Evolutionary conservation across 805 yeast genomes (phyloP).

Genomic region (Hanseniaspora lachancei): DNA sequence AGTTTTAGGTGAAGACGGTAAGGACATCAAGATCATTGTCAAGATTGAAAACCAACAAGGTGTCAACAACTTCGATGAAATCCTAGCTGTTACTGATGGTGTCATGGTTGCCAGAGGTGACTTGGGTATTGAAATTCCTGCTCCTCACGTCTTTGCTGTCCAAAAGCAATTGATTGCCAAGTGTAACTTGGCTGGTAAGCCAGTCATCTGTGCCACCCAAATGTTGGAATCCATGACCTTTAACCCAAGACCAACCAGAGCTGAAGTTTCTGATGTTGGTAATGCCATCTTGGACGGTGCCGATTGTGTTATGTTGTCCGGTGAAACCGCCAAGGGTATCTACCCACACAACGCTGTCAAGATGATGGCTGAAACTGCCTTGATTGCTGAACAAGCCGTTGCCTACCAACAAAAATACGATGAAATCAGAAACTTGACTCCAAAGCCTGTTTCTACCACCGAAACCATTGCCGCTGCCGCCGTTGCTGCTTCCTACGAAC

Average conservation of each 20-base stretch:
- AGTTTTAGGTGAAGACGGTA: conserved; percentile 94
- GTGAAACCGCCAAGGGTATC: conserved; percentile 99
- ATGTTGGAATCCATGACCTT: conserved; percentile 99
- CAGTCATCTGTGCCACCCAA: conserved; percentile 98
- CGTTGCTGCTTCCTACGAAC: conserved; percentile 91
- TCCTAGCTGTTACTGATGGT: conserved; percentile 89
- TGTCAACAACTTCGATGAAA: conserved; percentile 97
- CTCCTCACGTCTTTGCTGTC: conserved; percentile 95
- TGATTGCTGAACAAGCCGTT: conserved; percentile 93
- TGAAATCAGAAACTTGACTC: conserved; percentile 75
- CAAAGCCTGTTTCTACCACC: conserved; percentile 79
- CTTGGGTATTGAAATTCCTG: conserved; percentile 98
- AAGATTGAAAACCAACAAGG: conserved; percentile 99
- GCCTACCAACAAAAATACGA: conserved; percentile 74
- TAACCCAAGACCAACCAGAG: conserved; percentile 99
- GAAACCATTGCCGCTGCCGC: conserved; percentile 98
- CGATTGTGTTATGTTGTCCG: conserved; percentile 98
- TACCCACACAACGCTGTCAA: conserved; percentile 96
- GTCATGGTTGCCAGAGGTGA: conserved; percentile 99
- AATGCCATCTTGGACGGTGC: conserved; percentile 98
- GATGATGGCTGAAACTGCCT: conserved; percentile 96
- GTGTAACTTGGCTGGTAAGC: conserved; percentile 98
- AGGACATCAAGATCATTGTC: conserved; percentile 87
- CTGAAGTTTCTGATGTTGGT: conserved; percentile 98
- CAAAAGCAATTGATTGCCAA: conserved; percentile 98